phyloP scores from a whole-genome alignment of 179 eudicot species.

The Beta lomatogona region DNA sequence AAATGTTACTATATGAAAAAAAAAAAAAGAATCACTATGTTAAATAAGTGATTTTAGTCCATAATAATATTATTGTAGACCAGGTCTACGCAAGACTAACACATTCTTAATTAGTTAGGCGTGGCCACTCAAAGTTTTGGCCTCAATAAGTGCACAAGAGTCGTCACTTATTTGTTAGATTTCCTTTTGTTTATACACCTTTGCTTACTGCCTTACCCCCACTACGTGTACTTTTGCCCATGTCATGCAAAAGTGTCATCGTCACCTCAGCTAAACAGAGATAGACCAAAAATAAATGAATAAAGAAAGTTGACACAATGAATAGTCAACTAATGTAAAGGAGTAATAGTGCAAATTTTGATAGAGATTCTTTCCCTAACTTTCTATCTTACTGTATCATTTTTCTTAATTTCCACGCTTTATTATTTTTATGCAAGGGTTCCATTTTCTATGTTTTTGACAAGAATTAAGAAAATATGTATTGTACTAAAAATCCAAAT shows the following conservation, averaged over 20 bases:
- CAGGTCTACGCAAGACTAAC: too few species aligned
- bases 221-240: conserved; percentile 4
- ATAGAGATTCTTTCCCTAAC: neutral
- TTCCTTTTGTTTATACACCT: neutral
- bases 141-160: conserved; percentile 1
- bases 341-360: neutral
- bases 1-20: too few species aligned
- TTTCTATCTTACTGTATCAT: neutral
- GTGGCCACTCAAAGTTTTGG: too few species aligned
- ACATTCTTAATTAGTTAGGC: too few species aligned
- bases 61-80: too few species aligned
- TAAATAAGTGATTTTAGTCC: too few species aligned
- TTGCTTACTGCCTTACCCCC: neutral
- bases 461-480: too few species aligned
- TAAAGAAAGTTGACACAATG: neutral
- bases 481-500: too few species aligned
- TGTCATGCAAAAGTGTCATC: conserved; percentile 5
- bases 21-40: too few species aligned
- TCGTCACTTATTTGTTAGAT: neutral
- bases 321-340: conserved; percentile 5
- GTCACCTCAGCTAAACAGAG: neutral
- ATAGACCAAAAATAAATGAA: neutral
- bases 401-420: neutral
- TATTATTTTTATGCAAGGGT: neutral
- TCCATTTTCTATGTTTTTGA: too few species aligned